Percentiles rank a stretch among this genome's conserved stretches.
Conservation (phyloP, 2,329 filamentous ascomycete genomes). For the Parascedosporium putredinis region DNA sequence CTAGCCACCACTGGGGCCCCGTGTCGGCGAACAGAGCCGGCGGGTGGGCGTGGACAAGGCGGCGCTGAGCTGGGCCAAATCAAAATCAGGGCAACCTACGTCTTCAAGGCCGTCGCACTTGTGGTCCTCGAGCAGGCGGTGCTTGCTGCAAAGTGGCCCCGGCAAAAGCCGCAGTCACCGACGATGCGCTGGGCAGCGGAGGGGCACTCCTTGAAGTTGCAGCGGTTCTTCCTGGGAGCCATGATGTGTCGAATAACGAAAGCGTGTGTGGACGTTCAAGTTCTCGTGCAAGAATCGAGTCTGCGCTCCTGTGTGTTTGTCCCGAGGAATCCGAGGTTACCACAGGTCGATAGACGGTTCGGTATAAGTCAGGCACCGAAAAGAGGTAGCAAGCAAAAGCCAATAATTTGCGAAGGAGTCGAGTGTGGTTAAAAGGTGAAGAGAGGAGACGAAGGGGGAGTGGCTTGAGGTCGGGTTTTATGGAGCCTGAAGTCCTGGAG, state of each 20-base stretch:
- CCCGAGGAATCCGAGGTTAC: no score
- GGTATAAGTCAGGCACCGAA: no score
- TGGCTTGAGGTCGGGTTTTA: no score
- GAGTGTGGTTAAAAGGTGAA: background rate
- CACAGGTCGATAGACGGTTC: no score
- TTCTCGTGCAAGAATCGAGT: no score
- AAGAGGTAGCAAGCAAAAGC: no score
- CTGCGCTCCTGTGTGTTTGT: no score
- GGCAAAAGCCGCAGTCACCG: slow-evolving; percentile 92
- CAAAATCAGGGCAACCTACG: slow-evolving; percentile 35
- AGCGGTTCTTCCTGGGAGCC: slow-evolving; percentile 71
- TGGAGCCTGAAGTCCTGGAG: background rate
- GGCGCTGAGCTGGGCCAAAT: background rate
- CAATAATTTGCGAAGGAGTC: no score
- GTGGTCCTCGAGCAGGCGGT: slow-evolving; percentile 88
- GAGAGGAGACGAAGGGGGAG: slow-evolving; percentile 2
- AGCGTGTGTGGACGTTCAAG: no score
- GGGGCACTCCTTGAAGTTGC: slow-evolving; percentile 82
- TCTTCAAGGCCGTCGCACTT: slow-evolving; percentile 88
- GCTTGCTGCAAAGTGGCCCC: slow-evolving; percentile 91
- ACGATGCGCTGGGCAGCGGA: slow-evolving; percentile 84
- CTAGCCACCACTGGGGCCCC: slow-evolving; percentile 26
- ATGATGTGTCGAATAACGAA: slow-evolving; percentile 34
- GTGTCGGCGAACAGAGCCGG: slow-evolving; percentile 15
- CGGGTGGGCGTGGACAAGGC: slow-evolving; percentile 7